A percentile compares a stretch with the other conserved stretches of the same genome.
phyloP scores from a whole-genome alignment of 1,139 yeast genomes.

The Entelexis paramagnoliae region DNA sequence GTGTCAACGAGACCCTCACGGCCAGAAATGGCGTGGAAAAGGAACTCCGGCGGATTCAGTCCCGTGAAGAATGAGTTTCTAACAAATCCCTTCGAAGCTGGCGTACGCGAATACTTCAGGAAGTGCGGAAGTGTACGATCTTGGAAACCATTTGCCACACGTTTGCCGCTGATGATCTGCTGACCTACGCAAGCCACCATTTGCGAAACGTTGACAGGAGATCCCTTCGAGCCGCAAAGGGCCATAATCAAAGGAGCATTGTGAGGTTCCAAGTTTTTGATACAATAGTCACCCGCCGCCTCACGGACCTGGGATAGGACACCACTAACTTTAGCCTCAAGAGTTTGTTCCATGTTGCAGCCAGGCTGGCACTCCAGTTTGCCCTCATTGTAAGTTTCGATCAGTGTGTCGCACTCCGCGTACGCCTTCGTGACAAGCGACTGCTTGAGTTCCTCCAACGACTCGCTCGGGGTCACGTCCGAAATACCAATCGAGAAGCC shows the following conservation, averaged over 20 bases:
- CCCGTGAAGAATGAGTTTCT: conserved; percentile 93
- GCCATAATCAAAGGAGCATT: conserved; percentile 99
- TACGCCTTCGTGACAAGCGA: conserved; percentile 86
- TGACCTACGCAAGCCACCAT: conserved; percentile 99
- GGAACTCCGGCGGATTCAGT: conserved; percentile 87
- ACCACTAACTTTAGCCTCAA: conserved; percentile 97
- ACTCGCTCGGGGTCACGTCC: conserved; percentile 89
- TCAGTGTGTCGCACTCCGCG: conserved; percentile 82
- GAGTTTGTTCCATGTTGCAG: conserved; percentile 94
- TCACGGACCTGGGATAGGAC: conserved; percentile 92
- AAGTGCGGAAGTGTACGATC: conserved; percentile 97
- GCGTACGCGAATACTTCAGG: conserved; percentile 89
- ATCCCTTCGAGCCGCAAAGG: conserved; percentile 98
- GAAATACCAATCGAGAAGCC: conserved; percentile 97
- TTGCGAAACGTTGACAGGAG: conserved; percentile 94
- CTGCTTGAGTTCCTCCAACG: conserved; percentile 70
- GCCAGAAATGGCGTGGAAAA: conserved; percentile 98
- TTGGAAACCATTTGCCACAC: conserved; percentile 99
- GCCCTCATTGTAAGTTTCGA: conserved; percentile 68
- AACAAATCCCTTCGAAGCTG: conserved; percentile 96
- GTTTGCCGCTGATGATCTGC: conserved; percentile 95
- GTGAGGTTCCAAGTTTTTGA: conserved; percentile 73
- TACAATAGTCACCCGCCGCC: conserved; percentile 97
- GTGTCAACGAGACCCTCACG: conserved; percentile 99
- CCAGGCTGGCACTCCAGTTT: conserved; percentile 97